Percentiles rank a stretch among this genome's conserved stretches.
phyloP scores from a whole-genome alignment of 163 green algal genomes.

The Volvox carteri region DNA sequence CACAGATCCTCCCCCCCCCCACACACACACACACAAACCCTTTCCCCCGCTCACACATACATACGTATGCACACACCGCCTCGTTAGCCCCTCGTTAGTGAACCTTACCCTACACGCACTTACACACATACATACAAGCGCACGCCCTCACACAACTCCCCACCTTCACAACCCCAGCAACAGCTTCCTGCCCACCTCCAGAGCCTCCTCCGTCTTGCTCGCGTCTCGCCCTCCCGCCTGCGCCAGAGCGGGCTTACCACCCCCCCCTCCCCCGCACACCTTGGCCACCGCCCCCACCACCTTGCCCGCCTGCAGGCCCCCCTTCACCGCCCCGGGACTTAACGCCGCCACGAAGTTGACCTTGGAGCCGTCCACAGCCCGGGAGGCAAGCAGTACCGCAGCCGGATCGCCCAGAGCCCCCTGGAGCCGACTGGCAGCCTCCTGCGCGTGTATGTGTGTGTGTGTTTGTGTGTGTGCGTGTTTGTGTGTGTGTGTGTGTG shows the following conservation, averaged over 20 bases:
- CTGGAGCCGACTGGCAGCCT: slow-evolving; percentile 81
- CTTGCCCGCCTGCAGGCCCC: slow-evolving; percentile 83
- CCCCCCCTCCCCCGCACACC: slow-evolving; percentile 91
- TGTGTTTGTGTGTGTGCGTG: not conserved
- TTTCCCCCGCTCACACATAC: no score
- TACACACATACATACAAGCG: no score
- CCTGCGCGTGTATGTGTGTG: slow-evolving; percentile 20
- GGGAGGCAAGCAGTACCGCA: slow-evolving; percentile 86
- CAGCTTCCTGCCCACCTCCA: slow-evolving; percentile 72
- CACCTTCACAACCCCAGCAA: no score
- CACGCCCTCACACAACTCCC: no score
- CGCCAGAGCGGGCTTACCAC: slow-evolving; percentile 89
- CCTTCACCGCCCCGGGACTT: slow-evolving; percentile 53
- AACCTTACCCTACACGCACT: no score
- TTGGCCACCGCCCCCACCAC: slow-evolving; percentile 90
- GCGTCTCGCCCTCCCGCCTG: slow-evolving; percentile 91
- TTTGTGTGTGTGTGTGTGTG: not conserved
- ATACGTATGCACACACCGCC: no score
- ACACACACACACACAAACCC: no score
- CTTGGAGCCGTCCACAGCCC: slow-evolving; percentile 68
- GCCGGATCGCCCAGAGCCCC: slow-evolving; percentile 77
- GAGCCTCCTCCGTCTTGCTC: slow-evolving; percentile 80
- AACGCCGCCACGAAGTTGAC: slow-evolving; percentile 86
- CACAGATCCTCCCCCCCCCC: no score
- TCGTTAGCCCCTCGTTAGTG: no score